Base-by-base conservation (phyloP, 495 filamentous ascomycete genomes). In the Neurospora africana region DNA sequence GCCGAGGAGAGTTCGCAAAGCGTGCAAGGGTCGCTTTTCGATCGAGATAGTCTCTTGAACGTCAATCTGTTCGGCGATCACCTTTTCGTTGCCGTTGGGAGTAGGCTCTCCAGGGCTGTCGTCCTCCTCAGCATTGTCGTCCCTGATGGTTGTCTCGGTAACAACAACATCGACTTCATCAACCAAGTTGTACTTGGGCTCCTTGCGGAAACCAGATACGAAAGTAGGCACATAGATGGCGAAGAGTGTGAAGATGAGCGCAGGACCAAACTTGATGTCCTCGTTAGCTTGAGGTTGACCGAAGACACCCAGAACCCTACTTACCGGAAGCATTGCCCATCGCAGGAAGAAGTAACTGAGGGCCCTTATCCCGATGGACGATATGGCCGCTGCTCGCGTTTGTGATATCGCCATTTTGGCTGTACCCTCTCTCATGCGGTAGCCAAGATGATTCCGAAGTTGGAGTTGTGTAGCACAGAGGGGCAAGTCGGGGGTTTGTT, bases 321-420 rank as follows among this genome's bases (percentile, higher is more conserved):
- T 76, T 78, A 84, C 82, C 69, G 83, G 83, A 71, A 80, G 36
- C 5, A 74, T 68, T 30, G 97, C 93, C 93, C 93, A 97, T 89
- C 95, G 85, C 33, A 98, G 82, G 78, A 98, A 97, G 71, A 94
- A 75, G 77, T 91, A 95, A 70, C 87, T 83, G 15, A 84, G 71
- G 2, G 89, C 33, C 69, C 94, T 86, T 68, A 97, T 76, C 2
- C 77, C 77, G 2, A 85, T 72, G 10, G 93, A 95, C 82, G 81
- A 74, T 40, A 72, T 74, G 17, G 72, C 75, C 35, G 82, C 77
- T 68, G 82, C 53, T 19, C 71, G 79, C 53, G 73, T 78, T 71
- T 81, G 76, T 27, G 72, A 71, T 72, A 73, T 76, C 10, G 76
- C 70, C 76, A 79, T 77, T n/a, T 4, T 68, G 47, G 39, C 53